Evolutionary conservation across 441 rosid genomes (phyloP).

Genomic region (Eutrema salsugineum): DNA sequence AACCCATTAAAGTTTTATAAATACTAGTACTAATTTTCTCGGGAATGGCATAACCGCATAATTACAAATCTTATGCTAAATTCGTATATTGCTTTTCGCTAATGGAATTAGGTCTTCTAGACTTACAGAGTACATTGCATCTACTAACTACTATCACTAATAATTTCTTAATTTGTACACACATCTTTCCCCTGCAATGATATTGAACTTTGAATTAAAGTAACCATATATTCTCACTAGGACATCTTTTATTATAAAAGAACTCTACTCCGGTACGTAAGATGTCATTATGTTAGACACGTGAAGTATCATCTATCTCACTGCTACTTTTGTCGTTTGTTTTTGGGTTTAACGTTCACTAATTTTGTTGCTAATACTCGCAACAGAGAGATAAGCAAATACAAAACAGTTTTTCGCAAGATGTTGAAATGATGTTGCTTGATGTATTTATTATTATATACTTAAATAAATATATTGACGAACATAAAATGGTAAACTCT

Average conservation of each 20-base stretch:
- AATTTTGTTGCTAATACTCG: background rate
- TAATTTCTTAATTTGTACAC: constrained; percentile 9
- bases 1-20: constrained; percentile 4
- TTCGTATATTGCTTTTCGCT: constrained; percentile 16
- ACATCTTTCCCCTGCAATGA: background rate
- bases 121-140: constrained; percentile 23
- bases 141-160: constrained; percentile 23
- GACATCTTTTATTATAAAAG: background rate
- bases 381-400: background rate
- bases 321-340: background rate
- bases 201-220: background rate
- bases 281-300: background rate
- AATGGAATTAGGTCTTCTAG: constrained; percentile 29
- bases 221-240: background rate
- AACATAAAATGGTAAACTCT: too few relatives aligned
- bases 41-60: constrained; percentile 3
- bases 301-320: too few relatives aligned
- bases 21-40: background rate
- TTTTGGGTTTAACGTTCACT: background rate
- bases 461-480: too few relatives aligned
- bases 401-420: background rate
- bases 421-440: background rate
- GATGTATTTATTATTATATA: too few relatives aligned
- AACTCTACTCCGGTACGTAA: background rate
- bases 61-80: constrained; percentile 12